Conservation (phyloP, 495 filamentous ascomycete species). For the Tetracladium setigerum region DNA sequence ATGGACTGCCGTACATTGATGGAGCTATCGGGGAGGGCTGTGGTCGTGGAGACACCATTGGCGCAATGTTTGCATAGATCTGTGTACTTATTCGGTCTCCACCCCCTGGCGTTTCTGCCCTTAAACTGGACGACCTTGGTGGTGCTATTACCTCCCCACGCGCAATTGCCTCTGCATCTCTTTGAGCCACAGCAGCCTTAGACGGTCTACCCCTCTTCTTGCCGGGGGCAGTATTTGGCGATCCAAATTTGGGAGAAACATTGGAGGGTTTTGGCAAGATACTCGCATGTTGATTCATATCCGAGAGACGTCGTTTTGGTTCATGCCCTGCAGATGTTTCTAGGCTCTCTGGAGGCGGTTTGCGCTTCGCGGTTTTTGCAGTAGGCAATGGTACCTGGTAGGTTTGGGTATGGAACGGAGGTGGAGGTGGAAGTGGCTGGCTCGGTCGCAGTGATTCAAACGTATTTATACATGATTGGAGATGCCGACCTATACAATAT, state of each 20-base stretch:
- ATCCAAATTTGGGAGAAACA: constrained; percentile 10
- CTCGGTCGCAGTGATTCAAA: constrained; percentile 10
- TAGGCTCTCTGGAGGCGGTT: constrained; percentile 5
- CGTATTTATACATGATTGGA: constrained; percentile 16
- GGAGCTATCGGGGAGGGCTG: not conserved
- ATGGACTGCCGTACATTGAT: not conserved
- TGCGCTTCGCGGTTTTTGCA: constrained; percentile 10
- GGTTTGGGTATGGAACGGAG: constrained; percentile 1
- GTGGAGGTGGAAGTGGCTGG: constrained; percentile 1
- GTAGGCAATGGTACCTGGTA: not conserved
- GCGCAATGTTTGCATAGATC: constrained; percentile 9
- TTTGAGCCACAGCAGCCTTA: constrained; percentile 46
- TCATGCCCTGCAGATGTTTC: constrained; percentile 5
- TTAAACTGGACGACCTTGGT: not conserved
- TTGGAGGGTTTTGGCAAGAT: constrained; percentile 19
- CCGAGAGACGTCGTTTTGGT: constrained; percentile 17
- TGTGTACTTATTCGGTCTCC: not conserved
- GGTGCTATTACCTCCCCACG: constrained; percentile 16
- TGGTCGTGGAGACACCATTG: not conserved
- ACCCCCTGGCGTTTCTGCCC: constrained; percentile 1
- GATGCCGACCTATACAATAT: constrained; percentile 9
- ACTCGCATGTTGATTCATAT: constrained; percentile 2
- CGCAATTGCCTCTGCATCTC: constrained; percentile 40
- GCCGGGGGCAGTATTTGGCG: constrained; percentile 24
- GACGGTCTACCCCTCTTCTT: constrained; percentile 56